Base-by-base conservation (phyloP, 768 basidiomycete species). In the Agaricus sinodeliciosus region DNA sequence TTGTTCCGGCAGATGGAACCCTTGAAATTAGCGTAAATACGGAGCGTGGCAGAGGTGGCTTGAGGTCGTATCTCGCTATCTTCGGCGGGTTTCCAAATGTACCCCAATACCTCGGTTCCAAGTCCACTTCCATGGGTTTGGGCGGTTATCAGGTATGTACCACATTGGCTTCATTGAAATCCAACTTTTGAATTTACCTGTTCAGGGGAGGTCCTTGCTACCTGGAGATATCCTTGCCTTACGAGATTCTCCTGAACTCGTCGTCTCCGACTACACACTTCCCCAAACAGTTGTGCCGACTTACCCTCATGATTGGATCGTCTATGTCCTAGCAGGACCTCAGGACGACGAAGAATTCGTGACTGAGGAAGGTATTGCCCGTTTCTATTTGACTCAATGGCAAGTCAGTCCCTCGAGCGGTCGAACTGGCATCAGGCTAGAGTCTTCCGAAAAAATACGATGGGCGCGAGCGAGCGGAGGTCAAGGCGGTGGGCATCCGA, bases 401-500 rank as follows among this genome's bases (percentile, higher is more conserved):
- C 67, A 62, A 0, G 70, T 85, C 35, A 79, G 79, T 53, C 62
- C 76, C 1, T 75, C 80, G 0, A 81, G 80, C 57, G 85, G 84
- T 57, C 72, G 84, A 18, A 77, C 81, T 61, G 85, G 85, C 3
- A 78, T 85, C 43, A 76, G 85, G 4, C 69, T 88, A 1, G 74
- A 82, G 40, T 62, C 63, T 3, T 22, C 59, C 2, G 61, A 65
- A 3, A 72, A 69, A 34, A 74, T 85, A 37, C 56, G 64, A 5
- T 87, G 82, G 80, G 75, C 81, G 0, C 69, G 83, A 34, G 52
- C 54, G 4, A 77, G 69, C 40, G 84, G 85, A 11, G 84, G 84
- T 0, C 77, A 85, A 55, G 85, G 84, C 1, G 85, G 84, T 0
- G 77, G 79, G 13, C 85, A 87, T 59, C 83, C 84, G 0, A 79